These are phyloP conservation scores for Bombardia bombarda DNA, from an alignment of 495 filamentous ascomycete species.

Conservation along the genomic window DNA sequence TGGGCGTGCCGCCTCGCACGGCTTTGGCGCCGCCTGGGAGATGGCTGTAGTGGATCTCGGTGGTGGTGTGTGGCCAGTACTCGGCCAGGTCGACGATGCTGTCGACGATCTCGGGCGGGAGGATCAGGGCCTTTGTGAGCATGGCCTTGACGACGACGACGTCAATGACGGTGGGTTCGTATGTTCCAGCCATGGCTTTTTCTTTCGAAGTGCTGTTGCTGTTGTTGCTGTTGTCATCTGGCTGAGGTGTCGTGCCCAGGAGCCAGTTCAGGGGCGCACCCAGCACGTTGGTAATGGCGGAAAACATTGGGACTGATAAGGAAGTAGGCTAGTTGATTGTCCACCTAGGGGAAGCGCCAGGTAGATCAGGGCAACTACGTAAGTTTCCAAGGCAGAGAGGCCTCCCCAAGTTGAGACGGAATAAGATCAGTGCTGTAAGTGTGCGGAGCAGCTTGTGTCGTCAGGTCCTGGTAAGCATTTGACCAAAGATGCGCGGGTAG, in stretches of 20 bases:
- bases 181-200: neutral
- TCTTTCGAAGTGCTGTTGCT: neutral
- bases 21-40: slow-evolving; percentile 1
- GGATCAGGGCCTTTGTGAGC: slow-evolving; percentile 24
- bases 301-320: no score
- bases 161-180: slow-evolving; percentile 32
- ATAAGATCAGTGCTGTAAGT: no score
- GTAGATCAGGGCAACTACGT: no score
- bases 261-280: neutral
- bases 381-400: no score
- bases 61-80: slow-evolving; percentile 56
- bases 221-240: neutral
- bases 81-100: slow-evolving; percentile 59
- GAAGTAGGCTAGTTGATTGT: no score
- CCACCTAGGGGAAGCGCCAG: no score
- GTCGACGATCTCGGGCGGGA: slow-evolving; percentile 62
- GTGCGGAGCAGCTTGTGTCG: no score
- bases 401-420: no score
- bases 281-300: neutral
- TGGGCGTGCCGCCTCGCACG: slow-evolving; percentile 7
- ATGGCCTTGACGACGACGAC: slow-evolving; percentile 39
- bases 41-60: slow-evolving; percentile 14
- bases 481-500: no score
- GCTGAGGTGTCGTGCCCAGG: neutral
- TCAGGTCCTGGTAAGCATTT: no score